These are phyloP conservation scores for Wickerhamiella kurtzmanii DNA, from an alignment of 805 yeast genomes.

Conservation along the genomic window DNA sequence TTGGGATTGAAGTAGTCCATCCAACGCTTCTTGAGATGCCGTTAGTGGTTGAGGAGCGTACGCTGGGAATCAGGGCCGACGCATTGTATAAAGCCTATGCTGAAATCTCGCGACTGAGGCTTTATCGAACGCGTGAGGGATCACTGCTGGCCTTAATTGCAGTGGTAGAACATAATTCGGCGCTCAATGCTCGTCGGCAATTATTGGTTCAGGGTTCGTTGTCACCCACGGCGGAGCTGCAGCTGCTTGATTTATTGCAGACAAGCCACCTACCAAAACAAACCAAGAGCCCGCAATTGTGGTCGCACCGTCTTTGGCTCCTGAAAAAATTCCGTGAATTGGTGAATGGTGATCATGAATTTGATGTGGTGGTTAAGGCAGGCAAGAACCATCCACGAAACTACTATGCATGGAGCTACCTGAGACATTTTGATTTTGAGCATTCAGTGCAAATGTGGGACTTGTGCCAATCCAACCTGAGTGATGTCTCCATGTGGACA, in stretches of 20 bases:
- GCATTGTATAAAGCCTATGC: constrained; percentile 12
- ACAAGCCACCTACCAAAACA: constrained; percentile 26
- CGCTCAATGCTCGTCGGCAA: constrained; percentile 20
- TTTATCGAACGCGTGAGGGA: constrained; percentile 3
- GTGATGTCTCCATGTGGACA: constrained; percentile 26
- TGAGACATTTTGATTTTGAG: constrained; percentile 7
- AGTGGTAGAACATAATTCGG: constrained; percentile 23
- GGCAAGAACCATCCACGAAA: constrained; percentile 32
- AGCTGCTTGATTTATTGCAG: constrained; percentile 19
- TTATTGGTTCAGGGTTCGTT: constrained; percentile 9
- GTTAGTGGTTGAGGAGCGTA: constrained; percentile 9
- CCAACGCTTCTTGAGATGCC: neutral
- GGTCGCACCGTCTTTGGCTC: constrained; percentile 28
- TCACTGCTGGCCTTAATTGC: constrained; percentile 21
- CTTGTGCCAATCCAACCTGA: constrained; percentile 17
- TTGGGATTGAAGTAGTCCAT: constrained; percentile 11
- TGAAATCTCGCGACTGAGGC: constrained; percentile 3
- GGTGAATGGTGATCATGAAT: constrained; percentile 16
- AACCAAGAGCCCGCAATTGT: constrained; percentile 28
- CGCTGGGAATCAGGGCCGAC: constrained; percentile 18
- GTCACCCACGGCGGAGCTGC: constrained; percentile 17
- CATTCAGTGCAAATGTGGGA: constrained; percentile 2
- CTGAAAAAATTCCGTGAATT: constrained; percentile 3
- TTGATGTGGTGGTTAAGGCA: constrained; percentile 25
- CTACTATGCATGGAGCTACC: constrained; percentile 36